These are phyloP conservation scores for Salvia sclarea DNA, from an alignment of 305 asterid species.

Conservation along the genomic window DNA sequence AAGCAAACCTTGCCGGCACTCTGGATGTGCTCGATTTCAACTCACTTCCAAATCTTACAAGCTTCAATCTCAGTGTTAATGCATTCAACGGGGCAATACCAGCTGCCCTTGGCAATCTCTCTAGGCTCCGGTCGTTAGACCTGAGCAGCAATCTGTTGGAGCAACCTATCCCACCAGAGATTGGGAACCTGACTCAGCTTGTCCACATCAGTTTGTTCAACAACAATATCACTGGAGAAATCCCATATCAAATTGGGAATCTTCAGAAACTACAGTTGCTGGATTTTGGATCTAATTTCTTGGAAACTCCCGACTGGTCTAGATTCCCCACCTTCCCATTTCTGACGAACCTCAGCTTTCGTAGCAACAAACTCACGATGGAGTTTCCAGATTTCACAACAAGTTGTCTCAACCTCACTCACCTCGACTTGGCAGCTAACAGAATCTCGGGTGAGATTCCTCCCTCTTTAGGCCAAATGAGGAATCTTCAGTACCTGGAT, in stretches of 20 bases:
- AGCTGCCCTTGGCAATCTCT: constrained; percentile 42
- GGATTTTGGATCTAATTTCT: constrained; percentile 41
- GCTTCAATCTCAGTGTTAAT: neutral
- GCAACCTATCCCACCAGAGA: constrained; percentile 36
- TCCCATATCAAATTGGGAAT: constrained; percentile 43
- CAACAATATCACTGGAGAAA: constrained; percentile 37
- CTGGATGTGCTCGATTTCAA: constrained; percentile 44
- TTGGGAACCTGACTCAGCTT: constrained; percentile 41
- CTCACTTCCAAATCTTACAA: constrained; percentile 41
- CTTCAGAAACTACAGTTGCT: constrained; percentile 40
- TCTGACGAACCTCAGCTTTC: constrained; percentile 35
- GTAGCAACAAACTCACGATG: constrained; percentile 31
- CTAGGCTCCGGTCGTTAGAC: constrained; percentile 41
- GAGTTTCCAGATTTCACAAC: constrained; percentile 43
- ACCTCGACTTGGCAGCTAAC: constrained; percentile 46
- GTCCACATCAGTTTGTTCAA: constrained; percentile 36
- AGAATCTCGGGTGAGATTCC: constrained; percentile 45
- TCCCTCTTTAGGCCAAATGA: constrained; percentile 48
- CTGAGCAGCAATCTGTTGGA: constrained; percentile 42
- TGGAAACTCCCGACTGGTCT: constrained; percentile 43
- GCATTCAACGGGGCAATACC: constrained; percentile 48
- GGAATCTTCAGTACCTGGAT: constrained; percentile 37
- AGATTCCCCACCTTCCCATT: constrained; percentile 12
- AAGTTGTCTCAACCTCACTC: constrained; percentile 42
- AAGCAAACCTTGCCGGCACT: constrained; percentile 39